Percentiles rank a stretch among this genome's conserved stretches.
These are phyloP conservation scores for Heterobasidion irregulare DNA, from an alignment of 1,284 basidiomycete species.

Conservation along the genomic window DNA sequence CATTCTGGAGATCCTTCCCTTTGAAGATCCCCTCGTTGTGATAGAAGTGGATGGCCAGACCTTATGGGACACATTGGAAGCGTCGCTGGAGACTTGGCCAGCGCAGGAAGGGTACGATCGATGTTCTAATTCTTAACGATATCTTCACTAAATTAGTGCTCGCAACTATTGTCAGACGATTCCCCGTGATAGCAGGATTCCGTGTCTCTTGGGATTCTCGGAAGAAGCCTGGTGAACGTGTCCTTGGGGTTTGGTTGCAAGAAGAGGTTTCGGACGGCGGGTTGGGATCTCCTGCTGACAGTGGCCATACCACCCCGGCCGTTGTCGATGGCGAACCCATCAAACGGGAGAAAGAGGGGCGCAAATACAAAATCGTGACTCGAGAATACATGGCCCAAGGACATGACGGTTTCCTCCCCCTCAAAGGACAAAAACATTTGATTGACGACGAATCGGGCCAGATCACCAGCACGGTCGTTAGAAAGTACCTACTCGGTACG, in stretches of 20 bases:
- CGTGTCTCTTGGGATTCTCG: conserved; percentile 84
- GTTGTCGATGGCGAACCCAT: conserved; percentile 42
- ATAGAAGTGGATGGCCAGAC: conserved; percentile 75
- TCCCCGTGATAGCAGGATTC: conserved; percentile 85
- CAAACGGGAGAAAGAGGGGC: conserved; percentile 42
- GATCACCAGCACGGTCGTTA: conserved; percentile 74
- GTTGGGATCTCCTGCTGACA: conserved; percentile 20
- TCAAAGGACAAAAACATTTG: conserved; percentile 63
- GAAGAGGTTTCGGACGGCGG: conserved; percentile 31
- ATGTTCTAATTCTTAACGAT: background rate
- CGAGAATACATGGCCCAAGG: conserved; percentile 72
- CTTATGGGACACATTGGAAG: conserved; percentile 80
- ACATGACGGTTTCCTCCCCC: conserved; percentile 74
- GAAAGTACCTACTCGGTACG: conserved; percentile 81
- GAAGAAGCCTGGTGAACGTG: conserved; percentile 58
- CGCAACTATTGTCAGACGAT: conserved; percentile 48
- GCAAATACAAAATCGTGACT: conserved; percentile 71
- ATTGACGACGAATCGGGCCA: conserved; percentile 84
- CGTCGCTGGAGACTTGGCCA: conserved; percentile 73
- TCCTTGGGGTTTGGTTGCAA: conserved; percentile 65
- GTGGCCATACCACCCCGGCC: conserved; percentile 30
- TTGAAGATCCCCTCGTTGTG: conserved; percentile 82
- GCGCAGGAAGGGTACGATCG: conserved; percentile 77
- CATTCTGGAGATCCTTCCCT: conserved; percentile 83
- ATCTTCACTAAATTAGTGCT: too few species aligned